Evolutionary conservation across 768 basidiomycete genomes (phyloP).

Genomic region (Podaxis carcinomalis): DNA sequence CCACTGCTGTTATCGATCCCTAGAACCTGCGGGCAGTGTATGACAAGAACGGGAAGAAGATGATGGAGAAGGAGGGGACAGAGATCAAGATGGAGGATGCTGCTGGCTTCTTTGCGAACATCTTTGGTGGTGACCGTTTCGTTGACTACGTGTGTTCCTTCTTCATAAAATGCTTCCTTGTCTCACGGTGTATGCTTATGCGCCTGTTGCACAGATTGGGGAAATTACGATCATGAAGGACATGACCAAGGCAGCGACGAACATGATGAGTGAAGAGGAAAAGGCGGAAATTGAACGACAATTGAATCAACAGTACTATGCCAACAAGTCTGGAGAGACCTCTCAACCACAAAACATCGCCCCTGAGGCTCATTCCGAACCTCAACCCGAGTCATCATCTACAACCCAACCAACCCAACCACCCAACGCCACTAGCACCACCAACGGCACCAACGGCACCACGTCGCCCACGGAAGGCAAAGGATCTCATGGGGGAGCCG

Average conservation of each 20-base stretch:
- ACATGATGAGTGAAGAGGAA: conserved; percentile 92
- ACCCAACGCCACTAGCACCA: background rate
- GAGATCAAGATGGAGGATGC: conserved; percentile 81
- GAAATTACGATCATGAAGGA: conserved; percentile 96
- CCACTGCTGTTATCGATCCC: conserved; percentile 10
- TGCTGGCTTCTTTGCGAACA: conserved; percentile 89
- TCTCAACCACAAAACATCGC: conserved; percentile 6
- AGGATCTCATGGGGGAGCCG: conserved; percentile 9
- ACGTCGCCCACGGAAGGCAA: conserved; percentile 8
- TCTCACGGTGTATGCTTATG: background rate
- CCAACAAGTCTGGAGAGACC: conserved; percentile 6
- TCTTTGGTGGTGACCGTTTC: conserved; percentile 95
- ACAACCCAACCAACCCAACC: background rate
- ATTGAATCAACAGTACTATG: conserved; percentile 32
- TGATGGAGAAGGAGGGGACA: conserved; percentile 79
- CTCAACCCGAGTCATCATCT: conserved; percentile 14
- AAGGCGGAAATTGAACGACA: conserved; percentile 81
- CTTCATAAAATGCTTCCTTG: background rate
- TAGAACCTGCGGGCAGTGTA: conserved; percentile 86
- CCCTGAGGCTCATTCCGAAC: conserved; percentile 1
- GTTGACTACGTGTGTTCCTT: conserved; percentile 69
- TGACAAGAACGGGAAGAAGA: conserved; percentile 91
- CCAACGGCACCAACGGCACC: conserved; percentile 1
- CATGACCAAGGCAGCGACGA: conserved; percentile 79
- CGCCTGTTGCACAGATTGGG: conserved; percentile 62